Percentiles rank a stretch among this genome's conserved stretches.
Evolutionary conservation across 2,329 filamentous ascomycete genomes (phyloP).

Genomic region (Penicillium expansum): DNA sequence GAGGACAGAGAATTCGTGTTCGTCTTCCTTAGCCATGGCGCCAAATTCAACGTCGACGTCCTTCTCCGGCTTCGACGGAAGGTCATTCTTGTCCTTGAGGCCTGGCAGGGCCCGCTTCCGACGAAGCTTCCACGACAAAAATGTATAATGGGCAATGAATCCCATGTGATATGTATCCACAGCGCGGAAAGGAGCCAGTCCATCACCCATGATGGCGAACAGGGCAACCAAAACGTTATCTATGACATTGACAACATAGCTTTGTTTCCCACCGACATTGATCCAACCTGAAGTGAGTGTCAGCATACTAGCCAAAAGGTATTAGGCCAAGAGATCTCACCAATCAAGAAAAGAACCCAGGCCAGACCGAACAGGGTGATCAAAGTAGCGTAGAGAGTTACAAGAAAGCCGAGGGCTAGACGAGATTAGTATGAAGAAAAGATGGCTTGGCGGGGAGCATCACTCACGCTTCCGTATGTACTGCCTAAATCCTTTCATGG

Average conservation of each 20-base stretch:
- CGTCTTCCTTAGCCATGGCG: slow-evolving; percentile 45
- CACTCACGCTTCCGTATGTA: slow-evolving; percentile 68
- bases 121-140: slow-evolving; percentile 63
- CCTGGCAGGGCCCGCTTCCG: slow-evolving; percentile 61
- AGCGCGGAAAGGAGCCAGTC: slow-evolving; percentile 69
- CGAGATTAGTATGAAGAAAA: background rate
- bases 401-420: slow-evolving; percentile 71
- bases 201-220: slow-evolving; percentile 69
- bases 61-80: slow-evolving; percentile 51
- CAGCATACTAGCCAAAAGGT: slow-evolving; percentile 2
- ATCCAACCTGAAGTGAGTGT: slow-evolving; percentile 62
- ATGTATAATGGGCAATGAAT: slow-evolving; percentile 72
- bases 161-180: slow-evolving; percentile 87
- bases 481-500: slow-evolving; percentile 75
- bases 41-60: slow-evolving; percentile 47
- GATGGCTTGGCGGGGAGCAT: background rate
- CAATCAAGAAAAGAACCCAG: slow-evolving; percentile 89
- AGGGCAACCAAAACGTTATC: slow-evolving; percentile 69
- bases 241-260: slow-evolving; percentile 67
- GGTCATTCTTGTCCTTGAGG: slow-evolving; percentile 66
- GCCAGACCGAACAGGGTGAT: slow-evolving; percentile 82
- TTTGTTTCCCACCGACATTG: slow-evolving; percentile 70
- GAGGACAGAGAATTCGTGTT: slow-evolving; percentile 61
- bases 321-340: slow-evolving; percentile 34
- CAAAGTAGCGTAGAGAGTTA: slow-evolving; percentile 77